Conservation (phyloP, 2,329 filamentous ascomycete genomes). For the Cyclaneusma minus region DNA sequence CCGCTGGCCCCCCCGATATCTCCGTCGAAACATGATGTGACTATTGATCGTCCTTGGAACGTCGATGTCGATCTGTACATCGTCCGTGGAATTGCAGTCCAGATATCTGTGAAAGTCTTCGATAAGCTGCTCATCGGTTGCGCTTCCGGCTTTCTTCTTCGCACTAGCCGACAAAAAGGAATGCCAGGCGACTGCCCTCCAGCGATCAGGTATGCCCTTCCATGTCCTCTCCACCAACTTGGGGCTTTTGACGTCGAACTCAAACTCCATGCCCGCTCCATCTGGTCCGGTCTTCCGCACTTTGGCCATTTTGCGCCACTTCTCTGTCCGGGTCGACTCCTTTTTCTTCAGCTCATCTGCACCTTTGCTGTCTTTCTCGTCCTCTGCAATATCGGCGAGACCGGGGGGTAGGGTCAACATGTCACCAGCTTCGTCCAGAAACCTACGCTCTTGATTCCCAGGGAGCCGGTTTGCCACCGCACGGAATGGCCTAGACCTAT, state of each 20-base stretch:
- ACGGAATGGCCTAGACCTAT: conserved; percentile 34
- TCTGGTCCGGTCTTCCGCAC: conserved; percentile 32
- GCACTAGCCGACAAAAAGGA: conserved; percentile 75
- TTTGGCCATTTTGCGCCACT: conserved; percentile 53
- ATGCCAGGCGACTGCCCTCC: conserved; percentile 89
- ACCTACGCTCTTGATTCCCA: conserved; percentile 42
- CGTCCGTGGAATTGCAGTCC: conserved; percentile 63
- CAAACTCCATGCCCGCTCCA: conserved; percentile 45
- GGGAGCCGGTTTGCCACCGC: conserved; percentile 43
- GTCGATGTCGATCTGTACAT: conserved; percentile 93
- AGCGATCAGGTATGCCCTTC: conserved; percentile 96
- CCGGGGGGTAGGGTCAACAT: conserved; percentile 47
- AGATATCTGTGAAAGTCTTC: conserved; percentile 59
- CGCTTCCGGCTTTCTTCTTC: conserved; percentile 41
- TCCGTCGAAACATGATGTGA: conserved; percentile 90
- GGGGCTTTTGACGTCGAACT: conserved; percentile 70
- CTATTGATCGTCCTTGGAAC: conserved; percentile 88
- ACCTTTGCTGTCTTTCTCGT: conserved; percentile 34
- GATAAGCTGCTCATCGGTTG: conserved; percentile 57
- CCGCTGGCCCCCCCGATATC: conserved; percentile 85
- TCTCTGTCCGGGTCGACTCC: conserved; percentile 46
- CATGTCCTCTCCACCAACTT: conserved; percentile 84
- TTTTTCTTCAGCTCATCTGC: conserved; percentile 43
- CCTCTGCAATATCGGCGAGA: conserved; percentile 37
- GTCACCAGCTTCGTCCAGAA: conserved; percentile 50